Evolutionary conservation across 164 flowering plant species (phyloP).

Genomic region (Malania oleifera): DNA sequence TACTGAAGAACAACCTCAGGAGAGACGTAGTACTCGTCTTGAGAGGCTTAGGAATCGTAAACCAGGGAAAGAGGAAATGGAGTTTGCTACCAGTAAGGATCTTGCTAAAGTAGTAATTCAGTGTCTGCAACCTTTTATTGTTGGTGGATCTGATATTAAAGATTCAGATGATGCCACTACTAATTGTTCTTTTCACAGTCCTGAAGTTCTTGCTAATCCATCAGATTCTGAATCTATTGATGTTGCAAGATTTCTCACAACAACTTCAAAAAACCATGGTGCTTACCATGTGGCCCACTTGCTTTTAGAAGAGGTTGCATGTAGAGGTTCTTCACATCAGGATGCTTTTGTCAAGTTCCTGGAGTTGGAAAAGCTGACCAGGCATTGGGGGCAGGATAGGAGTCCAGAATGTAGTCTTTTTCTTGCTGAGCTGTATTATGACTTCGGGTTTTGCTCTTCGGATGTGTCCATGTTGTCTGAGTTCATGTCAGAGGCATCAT

Average conservation of each 20-base stretch:
- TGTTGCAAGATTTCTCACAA: constrained; percentile 48
- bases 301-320: constrained; percentile 68
- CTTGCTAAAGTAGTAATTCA: constrained; percentile 51
- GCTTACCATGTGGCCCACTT: constrained; percentile 80
- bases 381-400: constrained; percentile 69
- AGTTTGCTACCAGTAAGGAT: constrained; percentile 51
- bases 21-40: constrained; percentile 88
- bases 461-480: constrained; percentile 31
- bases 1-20: constrained; percentile 78
- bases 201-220: constrained; percentile 20
- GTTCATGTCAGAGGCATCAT: constrained; percentile 59
- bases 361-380: constrained; percentile 83
- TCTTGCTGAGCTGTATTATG: constrained; percentile 85
- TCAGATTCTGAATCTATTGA: constrained; percentile 34
- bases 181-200: constrained; percentile 19
- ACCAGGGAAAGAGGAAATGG: constrained; percentile 82
- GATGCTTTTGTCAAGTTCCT: constrained; percentile 53
- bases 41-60: constrained; percentile 83
- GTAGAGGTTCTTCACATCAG: constrained; percentile 34
- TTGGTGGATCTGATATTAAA: constrained; percentile 27
- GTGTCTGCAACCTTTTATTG: constrained; percentile 59
- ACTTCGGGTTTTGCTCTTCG: constrained; percentile 48
- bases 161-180: constrained; percentile 25
- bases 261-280: constrained; percentile 63
- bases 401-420: constrained; percentile 76